These are phyloP conservation scores for Gymnopus androsaceus DNA, from an alignment of 1,284 basidiomycete genomes.

Conservation along the genomic window DNA sequence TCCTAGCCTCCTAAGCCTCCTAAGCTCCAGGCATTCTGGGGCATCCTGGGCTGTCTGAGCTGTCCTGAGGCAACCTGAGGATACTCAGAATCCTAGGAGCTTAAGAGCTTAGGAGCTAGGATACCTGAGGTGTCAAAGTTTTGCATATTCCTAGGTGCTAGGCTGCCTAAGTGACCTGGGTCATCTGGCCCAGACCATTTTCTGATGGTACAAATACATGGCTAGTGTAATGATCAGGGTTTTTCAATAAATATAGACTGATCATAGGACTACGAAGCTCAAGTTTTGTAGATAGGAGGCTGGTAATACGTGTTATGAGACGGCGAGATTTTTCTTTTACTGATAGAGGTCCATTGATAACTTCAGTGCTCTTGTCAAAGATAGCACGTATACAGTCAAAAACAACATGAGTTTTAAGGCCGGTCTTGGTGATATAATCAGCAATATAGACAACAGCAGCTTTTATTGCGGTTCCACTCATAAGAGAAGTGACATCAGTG, in stretches of 20 bases:
- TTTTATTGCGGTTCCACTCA: conserved; percentile 38
- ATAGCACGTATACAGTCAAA: conserved; percentile 28
- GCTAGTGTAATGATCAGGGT: conserved; percentile 33
- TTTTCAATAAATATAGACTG: conserved; percentile 28
- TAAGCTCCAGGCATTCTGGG: too few species aligned
- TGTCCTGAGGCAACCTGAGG: too few species aligned
- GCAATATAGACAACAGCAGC: conserved; percentile 38
- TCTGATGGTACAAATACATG: conserved; percentile 29
- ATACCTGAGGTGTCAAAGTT: too few species aligned
- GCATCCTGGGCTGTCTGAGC: too few species aligned
- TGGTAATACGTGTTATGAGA: conserved; percentile 33
- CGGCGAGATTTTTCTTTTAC: conserved; percentile 25
- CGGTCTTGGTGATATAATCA: conserved; percentile 41
- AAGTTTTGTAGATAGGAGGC: conserved; percentile 27
- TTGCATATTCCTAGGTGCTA: too few species aligned
- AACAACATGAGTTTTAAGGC: conserved; percentile 36
- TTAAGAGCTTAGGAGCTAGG: too few species aligned
- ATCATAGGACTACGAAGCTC: conserved; percentile 34
- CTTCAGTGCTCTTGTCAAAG: conserved; percentile 26
- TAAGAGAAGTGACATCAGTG: conserved; percentile 35
- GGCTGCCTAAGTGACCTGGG: too few species aligned
- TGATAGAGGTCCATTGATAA: conserved; percentile 15
- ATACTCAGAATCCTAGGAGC: too few species aligned
- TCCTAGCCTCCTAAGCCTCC: too few species aligned
- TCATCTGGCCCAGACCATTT: too few species aligned